phyloP scores from a whole-genome alignment of 805 yeast genomes.

The Suhomyces faveliae region DNA sequence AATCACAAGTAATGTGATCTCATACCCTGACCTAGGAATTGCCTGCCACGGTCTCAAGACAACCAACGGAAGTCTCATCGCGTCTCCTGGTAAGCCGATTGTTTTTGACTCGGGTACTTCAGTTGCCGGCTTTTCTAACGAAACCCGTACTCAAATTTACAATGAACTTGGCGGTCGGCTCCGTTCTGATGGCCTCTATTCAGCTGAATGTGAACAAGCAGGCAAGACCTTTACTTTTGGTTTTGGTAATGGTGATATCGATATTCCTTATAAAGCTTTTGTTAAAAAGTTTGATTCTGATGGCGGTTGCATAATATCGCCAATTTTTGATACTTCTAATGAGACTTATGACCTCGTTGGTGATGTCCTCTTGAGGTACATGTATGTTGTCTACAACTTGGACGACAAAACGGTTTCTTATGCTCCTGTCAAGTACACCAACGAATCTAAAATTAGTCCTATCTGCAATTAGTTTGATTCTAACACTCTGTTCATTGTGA shows the following conservation, averaged over 20 bases:
- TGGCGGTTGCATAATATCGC: constrained; percentile 5
- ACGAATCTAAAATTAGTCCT: constrained; percentile 20
- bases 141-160: constrained; percentile 3
- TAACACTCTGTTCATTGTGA: too few species aligned
- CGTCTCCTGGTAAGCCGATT: constrained; percentile 27
- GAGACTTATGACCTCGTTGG: constrained; percentile 22
- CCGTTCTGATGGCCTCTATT: constrained; percentile 17
- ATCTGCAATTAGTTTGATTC: too few species aligned
- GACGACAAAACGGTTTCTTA: constrained; percentile 17
- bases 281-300: constrained; percentile 14
- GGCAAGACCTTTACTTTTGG: constrained; percentile 10
- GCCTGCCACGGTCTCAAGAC: not conserved
- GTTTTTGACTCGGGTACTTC: constrained; percentile 62
- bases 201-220: constrained; percentile 15
- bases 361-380: constrained; percentile 17
- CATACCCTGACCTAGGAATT: constrained; percentile 6
- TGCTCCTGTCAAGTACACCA: constrained; percentile 21
- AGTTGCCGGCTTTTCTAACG: constrained; percentile 42
- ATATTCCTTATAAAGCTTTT: constrained; percentile 14
- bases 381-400: constrained; percentile 6
- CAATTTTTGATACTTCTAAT: not conserved
- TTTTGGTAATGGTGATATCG: constrained; percentile 29
- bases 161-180: constrained; percentile 8
- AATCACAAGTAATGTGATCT: constrained; percentile 2
- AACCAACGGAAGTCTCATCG: not conserved